Base-by-base conservation (phyloP, 176 grass and related monocot species). In the Rhynchospora tenuis region DNA sequence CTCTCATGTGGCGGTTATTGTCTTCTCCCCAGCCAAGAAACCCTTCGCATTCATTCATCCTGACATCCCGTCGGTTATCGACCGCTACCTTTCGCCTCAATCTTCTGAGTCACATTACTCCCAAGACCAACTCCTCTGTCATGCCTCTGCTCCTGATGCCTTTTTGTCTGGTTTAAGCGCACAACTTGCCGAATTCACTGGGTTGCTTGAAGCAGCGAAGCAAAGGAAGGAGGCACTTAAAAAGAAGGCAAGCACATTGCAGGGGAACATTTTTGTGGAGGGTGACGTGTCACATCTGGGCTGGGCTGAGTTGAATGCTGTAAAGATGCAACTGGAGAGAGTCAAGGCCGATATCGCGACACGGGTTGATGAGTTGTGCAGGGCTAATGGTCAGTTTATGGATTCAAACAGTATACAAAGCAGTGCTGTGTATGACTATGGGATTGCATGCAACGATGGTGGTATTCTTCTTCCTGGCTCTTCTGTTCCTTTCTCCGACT, bases 11-110 rank as follows among this genome's bases (percentile, higher is more conserved):
- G 87, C 77, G 6, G 17, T 90, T 85, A 7, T 94, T 38, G 78
- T 85, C 6, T 94, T 81, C 93, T 92, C 90, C 27, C 93, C 93
- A 19, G 90, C 76, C 24, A 84, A 59, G 6, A 90, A 70, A 64
- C 92, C 87, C n/a, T 87, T 75, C 82, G 57, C 75, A 23, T 84
- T 85, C 71, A 84, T 81, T 27, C 71, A 89, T 64, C 82, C 92
- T 15, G 89, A 87, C 64, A 71, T 87, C 4, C 0, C 23, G 22
- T 65, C 89, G 64, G 59, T 91, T 72, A 0, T 85, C 71, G 87
- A 80, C 3, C 63, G 81, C 43, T 75, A 82, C 83, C n/a, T 66
- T 67, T 84, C 70, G 12, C 22, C 85, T 66, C 48, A 79, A 54
- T 38, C 24, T 61, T 17, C 14, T 66, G 6, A 52, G 45, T 15